Percentiles rank a stretch among this genome's conserved stretches.
These are phyloP conservation scores for Ceratobasidium sp. DNA, from an alignment of 1,284 basidiomycete species.

Conservation along the genomic window DNA sequence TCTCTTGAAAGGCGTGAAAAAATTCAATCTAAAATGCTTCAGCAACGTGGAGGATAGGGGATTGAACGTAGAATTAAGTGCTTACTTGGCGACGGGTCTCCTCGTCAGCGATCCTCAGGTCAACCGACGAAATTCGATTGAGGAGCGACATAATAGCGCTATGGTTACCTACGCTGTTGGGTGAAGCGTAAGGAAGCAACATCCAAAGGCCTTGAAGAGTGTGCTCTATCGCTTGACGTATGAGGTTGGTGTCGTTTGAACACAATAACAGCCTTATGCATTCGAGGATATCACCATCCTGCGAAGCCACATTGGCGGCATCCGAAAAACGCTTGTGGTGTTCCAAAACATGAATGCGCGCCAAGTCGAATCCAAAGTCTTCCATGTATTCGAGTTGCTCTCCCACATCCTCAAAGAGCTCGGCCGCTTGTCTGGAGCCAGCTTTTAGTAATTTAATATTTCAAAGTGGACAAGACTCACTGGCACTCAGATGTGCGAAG, in stretches of 20 bases:
- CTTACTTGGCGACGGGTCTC: neutral
- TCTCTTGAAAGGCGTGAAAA: neutral
- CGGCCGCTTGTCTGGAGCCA: slow-evolving; percentile 59
- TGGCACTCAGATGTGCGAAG: slow-evolving; percentile 61
- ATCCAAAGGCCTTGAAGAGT: slow-evolving; percentile 65
- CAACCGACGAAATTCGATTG: neutral
- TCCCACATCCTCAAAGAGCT: slow-evolving; percentile 61
- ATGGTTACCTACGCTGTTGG: neutral
- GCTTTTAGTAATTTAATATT: slow-evolving; percentile 4
- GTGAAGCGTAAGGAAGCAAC: neutral
- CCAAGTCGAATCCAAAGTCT: slow-evolving; percentile 67
- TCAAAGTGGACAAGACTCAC: slow-evolving; percentile 57
- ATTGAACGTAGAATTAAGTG: neutral
- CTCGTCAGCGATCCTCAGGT: neutral
- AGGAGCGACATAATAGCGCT: neutral
- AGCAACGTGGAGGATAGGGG: neutral
- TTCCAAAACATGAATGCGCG: slow-evolving; percentile 66
- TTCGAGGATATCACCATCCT: slow-evolving; percentile 59
- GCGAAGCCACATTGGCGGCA: slow-evolving; percentile 69
- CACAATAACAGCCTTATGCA: neutral
- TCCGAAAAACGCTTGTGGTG: slow-evolving; percentile 62
- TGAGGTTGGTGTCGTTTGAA: neutral
- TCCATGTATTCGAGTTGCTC: slow-evolving; percentile 70
- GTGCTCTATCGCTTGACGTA: slow-evolving; percentile 66
- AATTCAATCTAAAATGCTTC: neutral